A percentile compares a stretch with the other conserved stretches of the same genome.
These are phyloP conservation scores for Lactarius quietus DNA, from an alignment of 768 basidiomycete genomes.

Conservation along the genomic window DNA sequence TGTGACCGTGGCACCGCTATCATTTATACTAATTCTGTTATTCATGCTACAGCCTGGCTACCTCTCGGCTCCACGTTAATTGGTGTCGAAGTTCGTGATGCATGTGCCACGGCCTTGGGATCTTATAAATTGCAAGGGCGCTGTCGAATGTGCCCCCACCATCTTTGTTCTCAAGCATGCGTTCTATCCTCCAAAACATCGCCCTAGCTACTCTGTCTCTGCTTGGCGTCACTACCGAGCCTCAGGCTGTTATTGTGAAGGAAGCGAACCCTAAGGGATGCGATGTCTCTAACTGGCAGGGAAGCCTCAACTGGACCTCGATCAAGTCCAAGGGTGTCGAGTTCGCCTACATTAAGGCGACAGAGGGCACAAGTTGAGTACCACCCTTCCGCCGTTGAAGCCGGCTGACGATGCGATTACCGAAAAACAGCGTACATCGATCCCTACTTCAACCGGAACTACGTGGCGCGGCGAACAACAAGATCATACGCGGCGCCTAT, in stretches of 20 bases:
- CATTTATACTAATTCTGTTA: not conserved
- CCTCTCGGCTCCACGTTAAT: not conserved
- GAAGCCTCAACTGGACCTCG: slow-evolving; percentile 47
- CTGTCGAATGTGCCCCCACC: not conserved
- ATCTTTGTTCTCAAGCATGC: too few relatives aligned
- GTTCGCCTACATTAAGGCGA: slow-evolving; percentile 66
- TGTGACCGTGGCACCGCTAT: not conserved
- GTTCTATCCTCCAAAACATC: slow-evolving; percentile 4
- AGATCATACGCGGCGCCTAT: slow-evolving; percentile 57
- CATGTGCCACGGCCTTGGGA: not conserved
- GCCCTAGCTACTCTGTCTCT: slow-evolving; percentile 24
- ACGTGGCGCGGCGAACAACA: slow-evolving; percentile 53
- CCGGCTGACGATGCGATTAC: slow-evolving; percentile 29
- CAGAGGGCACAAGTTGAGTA: slow-evolving; percentile 55
- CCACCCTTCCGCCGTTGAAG: too few relatives aligned
- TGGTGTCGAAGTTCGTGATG: not conserved
- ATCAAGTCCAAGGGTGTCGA: slow-evolving; percentile 49
- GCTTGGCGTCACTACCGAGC: not conserved
- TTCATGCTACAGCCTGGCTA: not conserved
- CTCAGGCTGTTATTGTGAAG: slow-evolving; percentile 27
- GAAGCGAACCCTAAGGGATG: slow-evolving; percentile 47
- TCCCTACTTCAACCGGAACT: slow-evolving; percentile 47
- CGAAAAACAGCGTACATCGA: slow-evolving; percentile 35
- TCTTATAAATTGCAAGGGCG: not conserved
- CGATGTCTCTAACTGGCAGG: slow-evolving; percentile 53